Base-by-base conservation (phyloP, 768 basidiomycete genomes). In the Mycena amicta region DNA sequence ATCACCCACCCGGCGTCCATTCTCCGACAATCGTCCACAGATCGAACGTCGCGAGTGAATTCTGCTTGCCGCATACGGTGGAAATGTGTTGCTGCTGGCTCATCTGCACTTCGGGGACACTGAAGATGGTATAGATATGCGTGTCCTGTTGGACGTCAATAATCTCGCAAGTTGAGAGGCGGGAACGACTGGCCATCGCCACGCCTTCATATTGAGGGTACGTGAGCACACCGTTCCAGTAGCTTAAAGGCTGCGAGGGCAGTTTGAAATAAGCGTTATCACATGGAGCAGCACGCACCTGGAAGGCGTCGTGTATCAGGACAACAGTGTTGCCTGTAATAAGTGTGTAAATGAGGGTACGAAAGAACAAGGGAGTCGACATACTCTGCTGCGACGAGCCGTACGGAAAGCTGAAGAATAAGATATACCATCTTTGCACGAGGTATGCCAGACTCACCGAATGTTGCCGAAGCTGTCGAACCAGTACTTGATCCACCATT, bases 11-110 rank as follows among this genome's bases (percentile, higher is more conserved):
- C 22, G 90, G 82, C 1, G 89, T 86, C 87, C 91, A 97, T 75
- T 97, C 94, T 40, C 94, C 93, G 25, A 94, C 92, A 43, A 94
- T 78, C 16, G 84, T 80, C 93, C 92, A 93, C 26, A 95, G 80
- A 37, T 83, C 79, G 63, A 85, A 86, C 20, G 67, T 64, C 0
- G 80, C 68, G 5, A 93, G 77, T 0, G 74, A 65, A 11, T 75
- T 72, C 13, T 73, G 77, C 33, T 74, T 69, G 50, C 62, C 62
- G 66, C 92, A 93, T 3, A 87, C 89, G 2, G 78, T 67, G 49
- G 72, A 60, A 39, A 92, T 89, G 64, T 92, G 90, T 51, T 86
- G 71, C 26, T 75, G 66, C 52, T 83, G 63, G 47, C 73, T 74
- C 71, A 77, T 76, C 27, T 74, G 71, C 55, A 83, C 80, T 0